Percentiles rank a stretch among this genome's conserved stretches.
These are phyloP conservation scores for Acorus gramineus DNA, from an alignment of 106 monocot genomes.

Conservation along the genomic window DNA sequence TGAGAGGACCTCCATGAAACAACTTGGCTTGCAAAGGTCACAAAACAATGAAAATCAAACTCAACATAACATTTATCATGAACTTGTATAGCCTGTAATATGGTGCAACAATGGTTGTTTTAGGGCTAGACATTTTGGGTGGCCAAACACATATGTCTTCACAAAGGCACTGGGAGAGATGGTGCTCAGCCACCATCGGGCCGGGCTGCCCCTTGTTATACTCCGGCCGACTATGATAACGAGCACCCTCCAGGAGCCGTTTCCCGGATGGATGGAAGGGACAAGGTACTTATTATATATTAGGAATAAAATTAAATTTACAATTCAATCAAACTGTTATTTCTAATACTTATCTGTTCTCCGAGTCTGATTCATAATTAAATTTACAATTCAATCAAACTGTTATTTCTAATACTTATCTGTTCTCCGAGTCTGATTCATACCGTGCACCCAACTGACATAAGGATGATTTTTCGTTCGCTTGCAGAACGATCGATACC, in stretches of 20 bases:
- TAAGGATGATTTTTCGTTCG: background rate
- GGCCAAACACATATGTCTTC: slow-evolving; percentile 87
- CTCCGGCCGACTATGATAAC: slow-evolving; percentile 72
- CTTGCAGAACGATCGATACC: slow-evolving; percentile 64
- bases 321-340: too few species aligned
- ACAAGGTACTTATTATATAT: slow-evolving; percentile 21
- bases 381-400: background rate
- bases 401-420: too few species aligned
- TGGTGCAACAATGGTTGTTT: background rate
- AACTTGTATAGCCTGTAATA: background rate
- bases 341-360: too few species aligned
- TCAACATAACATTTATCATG: background rate
- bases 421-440: too few species aligned
- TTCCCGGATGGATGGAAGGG: slow-evolving; percentile 81
- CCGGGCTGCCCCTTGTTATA: slow-evolving; percentile 47
- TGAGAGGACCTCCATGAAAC: slow-evolving; percentile 41
- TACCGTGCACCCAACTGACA: too few species aligned
- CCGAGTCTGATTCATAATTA: too few species aligned
- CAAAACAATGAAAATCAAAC: too few species aligned
- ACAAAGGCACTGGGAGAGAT: slow-evolving; percentile 85
- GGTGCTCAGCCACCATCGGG: slow-evolving; percentile 49
- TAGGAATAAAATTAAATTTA: background rate
- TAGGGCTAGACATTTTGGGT: slow-evolving; percentile 54
- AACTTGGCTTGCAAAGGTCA: slow-evolving; percentile 49
- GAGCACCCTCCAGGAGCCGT: slow-evolving; percentile 54